Evolutionary conservation across 2,329 filamentous ascomycete species (phyloP).

Genomic region (Chaetomium olivaceum): DNA sequence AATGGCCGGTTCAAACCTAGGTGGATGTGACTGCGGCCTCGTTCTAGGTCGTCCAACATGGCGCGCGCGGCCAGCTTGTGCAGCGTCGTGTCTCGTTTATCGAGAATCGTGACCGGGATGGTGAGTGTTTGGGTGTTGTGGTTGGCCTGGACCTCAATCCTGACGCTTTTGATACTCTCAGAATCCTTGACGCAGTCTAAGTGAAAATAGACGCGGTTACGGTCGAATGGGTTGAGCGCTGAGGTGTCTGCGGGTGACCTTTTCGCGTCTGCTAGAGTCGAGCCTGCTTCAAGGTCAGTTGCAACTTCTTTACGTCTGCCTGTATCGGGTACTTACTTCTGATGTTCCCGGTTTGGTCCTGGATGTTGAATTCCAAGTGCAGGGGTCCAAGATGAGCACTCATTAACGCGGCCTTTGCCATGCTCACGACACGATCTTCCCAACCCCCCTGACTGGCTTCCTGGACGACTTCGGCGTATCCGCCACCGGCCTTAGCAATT

Average conservation of each 20-base stretch:
- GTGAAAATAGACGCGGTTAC: constrained; percentile 23
- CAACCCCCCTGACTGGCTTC: constrained; percentile 18
- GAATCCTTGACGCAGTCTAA: not conserved
- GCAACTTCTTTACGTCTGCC: no score
- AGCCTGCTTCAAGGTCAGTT: not conserved
- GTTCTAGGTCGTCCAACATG: constrained; percentile 26
- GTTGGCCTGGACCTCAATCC: not conserved
- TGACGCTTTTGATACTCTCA: constrained; percentile 4
- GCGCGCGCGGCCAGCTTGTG: constrained; percentile 26
- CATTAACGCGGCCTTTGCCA: constrained; percentile 25
- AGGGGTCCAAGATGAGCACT: constrained; percentile 23
- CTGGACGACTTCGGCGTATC: constrained; percentile 46
- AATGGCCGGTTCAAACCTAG: not conserved
- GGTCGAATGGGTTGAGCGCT: constrained; percentile 18
- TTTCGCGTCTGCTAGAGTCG: constrained; percentile 12
- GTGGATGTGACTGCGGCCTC: constrained; percentile 22
- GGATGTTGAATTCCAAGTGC: constrained; percentile 11
- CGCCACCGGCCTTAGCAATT: constrained; percentile 58
- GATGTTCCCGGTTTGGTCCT: not conserved
- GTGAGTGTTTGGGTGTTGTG: not conserved
- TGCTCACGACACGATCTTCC: constrained; percentile 27
- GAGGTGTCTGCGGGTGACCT: constrained; percentile 26
- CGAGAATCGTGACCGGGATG: constrained; percentile 17
- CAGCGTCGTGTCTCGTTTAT: constrained; percentile 18
- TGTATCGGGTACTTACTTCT: not conserved